Evolutionary conservation across 495 filamentous ascomycete species (phyloP), one percentile per base, ranked within the genome.

Genomic region (Talaromyces liani): DNA sequence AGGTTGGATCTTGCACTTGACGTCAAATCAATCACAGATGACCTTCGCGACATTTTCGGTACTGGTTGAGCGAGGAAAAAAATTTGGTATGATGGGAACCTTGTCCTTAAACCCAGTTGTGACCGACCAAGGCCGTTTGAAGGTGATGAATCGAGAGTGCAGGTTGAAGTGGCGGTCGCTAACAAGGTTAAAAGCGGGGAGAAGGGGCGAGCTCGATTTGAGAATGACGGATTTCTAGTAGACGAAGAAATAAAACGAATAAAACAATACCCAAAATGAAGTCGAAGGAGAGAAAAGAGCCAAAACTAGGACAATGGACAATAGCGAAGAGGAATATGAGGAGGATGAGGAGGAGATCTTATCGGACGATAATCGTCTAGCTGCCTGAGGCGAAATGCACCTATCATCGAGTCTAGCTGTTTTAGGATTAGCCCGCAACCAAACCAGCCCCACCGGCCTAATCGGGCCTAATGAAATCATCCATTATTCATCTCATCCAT

Each of bases 1-100:
- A 25, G 27, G n/a, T 61, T 4, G 29, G 33, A 25, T 25, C 34
- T 61, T 61, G 59, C 49, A 24, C 47, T 34, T 7, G 62, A 57
- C 2, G 62, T 63, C 22, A 63, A 7, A 33, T 63, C 62, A 14
- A 63, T 54, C 7, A 62, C 60, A 6, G 1, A 18, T 29, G 24
- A 24, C 12, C 47, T 29, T 25, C 45, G 60, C 6, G 60, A 36
- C 60, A 62, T 62, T n/a, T 29, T 34, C 22, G 4, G 51, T 16
- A 18, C 16, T 24, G 22, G 8, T 18, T n/a, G 16, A 4, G 29
- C 27, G 22, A 24, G 22, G 22, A 20, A n/a, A 20, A 36, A 27
- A 55, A 49, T 20, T 20, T 41, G 36, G 12, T 41, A 9, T 41
- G 10, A 41, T 6, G 0, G 18, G 18, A 49, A 49, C 18, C 45